A percentile compares a stretch with the other conserved stretches of the same genome.
Evolutionary conservation across 495 filamentous ascomycete species (phyloP).

Genomic region (Aeminium ludgeri): DNA sequence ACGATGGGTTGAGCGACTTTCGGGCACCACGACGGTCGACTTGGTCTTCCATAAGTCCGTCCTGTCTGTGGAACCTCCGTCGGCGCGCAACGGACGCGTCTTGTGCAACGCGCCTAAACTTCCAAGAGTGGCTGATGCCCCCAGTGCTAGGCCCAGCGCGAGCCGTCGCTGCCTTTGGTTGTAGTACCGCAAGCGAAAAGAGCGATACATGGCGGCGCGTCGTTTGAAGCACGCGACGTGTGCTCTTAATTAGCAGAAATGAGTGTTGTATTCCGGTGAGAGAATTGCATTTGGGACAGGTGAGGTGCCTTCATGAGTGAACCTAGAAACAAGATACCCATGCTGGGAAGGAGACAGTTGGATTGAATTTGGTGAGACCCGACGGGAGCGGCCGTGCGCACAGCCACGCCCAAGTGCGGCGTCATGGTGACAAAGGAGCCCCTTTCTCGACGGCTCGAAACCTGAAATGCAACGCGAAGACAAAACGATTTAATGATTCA

Average conservation of each 20-base stretch:
- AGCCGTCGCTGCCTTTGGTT: conserved; percentile 1
- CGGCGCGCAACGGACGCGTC: background rate
- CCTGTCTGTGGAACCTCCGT: background rate
- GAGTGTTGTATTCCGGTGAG: no score
- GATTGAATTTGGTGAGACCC: no score
- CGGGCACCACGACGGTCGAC: background rate
- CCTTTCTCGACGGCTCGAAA: no score
- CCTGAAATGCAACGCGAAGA: no score
- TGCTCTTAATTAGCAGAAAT: background rate
- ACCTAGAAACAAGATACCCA: no score
- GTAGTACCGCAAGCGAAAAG: background rate
- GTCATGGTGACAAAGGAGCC: no score
- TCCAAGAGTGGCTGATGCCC: background rate
- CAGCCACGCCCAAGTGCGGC: no score
- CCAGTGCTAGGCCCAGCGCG: conserved; percentile 1
- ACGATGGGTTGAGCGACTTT: background rate
- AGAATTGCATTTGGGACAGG: no score
- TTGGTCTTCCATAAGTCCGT: conserved; percentile 1
- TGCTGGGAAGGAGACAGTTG: no score
- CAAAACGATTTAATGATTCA: no score
- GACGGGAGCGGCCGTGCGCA: no score
- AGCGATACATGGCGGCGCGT: conserved; percentile 1
- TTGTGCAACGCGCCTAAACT: background rate
- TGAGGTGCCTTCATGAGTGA: no score
- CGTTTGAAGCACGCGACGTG: background rate